Evolutionary conservation across 164 flowering plant species (phyloP).

Genomic region (Tetracentron sinense): DNA sequence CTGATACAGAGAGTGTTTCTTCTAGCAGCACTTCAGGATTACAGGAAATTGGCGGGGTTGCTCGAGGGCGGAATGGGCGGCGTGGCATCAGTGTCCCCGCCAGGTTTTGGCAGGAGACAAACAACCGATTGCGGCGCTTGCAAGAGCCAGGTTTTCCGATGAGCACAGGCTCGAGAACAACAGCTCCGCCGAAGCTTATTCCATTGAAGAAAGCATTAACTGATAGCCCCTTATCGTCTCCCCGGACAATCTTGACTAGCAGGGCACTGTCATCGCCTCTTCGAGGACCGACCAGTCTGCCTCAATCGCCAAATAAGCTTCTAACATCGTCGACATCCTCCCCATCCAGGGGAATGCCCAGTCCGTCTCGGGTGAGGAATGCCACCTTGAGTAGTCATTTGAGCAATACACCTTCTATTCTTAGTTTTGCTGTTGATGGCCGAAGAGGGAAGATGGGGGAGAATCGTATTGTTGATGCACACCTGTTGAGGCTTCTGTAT

Average conservation of each 20-base stretch:
- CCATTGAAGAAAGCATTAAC: conserved; percentile 1
- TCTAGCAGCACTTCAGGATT: conserved; percentile 79
- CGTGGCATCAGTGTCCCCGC: conserved; percentile 47
- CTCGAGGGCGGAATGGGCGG: too few species aligned
- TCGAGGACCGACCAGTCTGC: conserved; percentile 40
- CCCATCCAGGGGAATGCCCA: conserved; percentile 44
- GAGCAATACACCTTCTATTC: conserved; percentile 50
- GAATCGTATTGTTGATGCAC: conserved; percentile 66
- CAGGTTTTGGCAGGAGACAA: conserved; percentile 42
- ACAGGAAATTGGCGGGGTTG: conserved; percentile 39
- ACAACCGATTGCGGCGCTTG: conserved; percentile 25
- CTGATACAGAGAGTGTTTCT: too few species aligned
- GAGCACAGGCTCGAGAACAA: conserved; percentile 21
- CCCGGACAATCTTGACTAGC: neutral
- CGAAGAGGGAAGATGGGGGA: conserved; percentile 76
- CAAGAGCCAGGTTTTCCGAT: conserved; percentile 42
- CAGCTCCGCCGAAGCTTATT: conserved; percentile 14
- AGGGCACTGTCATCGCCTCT: conserved; percentile 54
- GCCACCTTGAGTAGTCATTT: conserved; percentile 27
- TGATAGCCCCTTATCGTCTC: conserved; percentile 4
- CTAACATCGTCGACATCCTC: conserved; percentile 37
- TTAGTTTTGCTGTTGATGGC: conserved; percentile 64
- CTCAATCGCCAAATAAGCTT: conserved; percentile 67
- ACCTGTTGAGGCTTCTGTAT: conserved; percentile 65
- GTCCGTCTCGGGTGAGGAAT: conserved; percentile 58